Base-by-base conservation (phyloP, 257 asterid species). In the Avicennia marina region DNA sequence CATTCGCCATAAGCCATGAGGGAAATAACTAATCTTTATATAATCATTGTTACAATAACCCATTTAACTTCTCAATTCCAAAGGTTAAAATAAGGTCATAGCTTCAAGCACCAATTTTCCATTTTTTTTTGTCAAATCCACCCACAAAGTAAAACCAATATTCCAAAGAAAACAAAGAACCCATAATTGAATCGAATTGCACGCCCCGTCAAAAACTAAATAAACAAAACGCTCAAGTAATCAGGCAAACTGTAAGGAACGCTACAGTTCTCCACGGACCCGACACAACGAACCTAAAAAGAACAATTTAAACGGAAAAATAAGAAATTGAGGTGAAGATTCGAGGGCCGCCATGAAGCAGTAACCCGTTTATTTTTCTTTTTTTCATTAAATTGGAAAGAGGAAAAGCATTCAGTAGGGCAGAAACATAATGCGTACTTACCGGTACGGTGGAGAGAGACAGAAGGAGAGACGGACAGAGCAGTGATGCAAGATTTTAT, bases 381-480 rank as follows among this genome's bases (percentile, higher is more conserved):
- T n/a, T n/a, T n/a, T n/a, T n/a, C n/a, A n/a, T 6, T 5, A 6
- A 4, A 12, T 27, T n/a, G 5, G 5, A 58, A 26, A 32, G n/a
- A 10, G 19, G 6, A 19, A 29, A 58, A 44, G 2, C 17, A 16
- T 6, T 26, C 18, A 26, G 2, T 16, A 59, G 15, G 1, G 48
- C 32, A 33, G 44, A 34, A 50, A 24, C 36, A 40, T n/a, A 38
- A 32, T 1, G 33, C 8, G 17, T 12, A 51, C 68, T 62, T 40
- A 51, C 68, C 25, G 25, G 63, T 7, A 38, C 49, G 60, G 49
- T 60, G 53, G 10, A 27, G 60, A 62, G 40, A 31, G 47, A 49
- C 13, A 5, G 13, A 8, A 11, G 13, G 36, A 1, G 43, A 6
- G 38, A 16, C 17, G 33, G 20, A 34, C 25, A 22, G 29, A 25